These are phyloP conservation scores for Pythium guiyangense DNA, from an alignment of 352 stramenopile genomes.

Conservation along the genomic window DNA sequence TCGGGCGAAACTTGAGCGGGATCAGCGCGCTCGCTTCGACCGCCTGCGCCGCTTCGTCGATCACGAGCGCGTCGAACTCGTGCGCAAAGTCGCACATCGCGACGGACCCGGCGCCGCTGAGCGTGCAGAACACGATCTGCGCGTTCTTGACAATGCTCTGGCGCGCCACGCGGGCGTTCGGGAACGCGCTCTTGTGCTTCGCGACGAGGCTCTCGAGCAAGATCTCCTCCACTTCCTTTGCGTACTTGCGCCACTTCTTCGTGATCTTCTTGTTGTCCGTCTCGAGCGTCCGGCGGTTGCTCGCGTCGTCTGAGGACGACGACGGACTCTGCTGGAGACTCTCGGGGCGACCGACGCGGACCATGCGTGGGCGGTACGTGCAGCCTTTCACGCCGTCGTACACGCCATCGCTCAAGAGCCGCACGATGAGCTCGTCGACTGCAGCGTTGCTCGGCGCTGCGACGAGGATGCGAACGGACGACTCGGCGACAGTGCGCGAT, in stretches of 20 bases:
- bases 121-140: slow-evolving; percentile 83
- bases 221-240: slow-evolving; percentile 64
- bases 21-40: slow-evolving; percentile 96
- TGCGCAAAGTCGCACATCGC: slow-evolving; percentile 87
- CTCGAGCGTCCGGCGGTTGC: slow-evolving; percentile 12
- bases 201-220: slow-evolving; percentile 63
- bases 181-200: slow-evolving; percentile 56
- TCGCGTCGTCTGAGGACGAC: slow-evolving; percentile 13
- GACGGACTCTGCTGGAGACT: slow-evolving; percentile 30
- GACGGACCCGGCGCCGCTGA: slow-evolving; percentile 73
- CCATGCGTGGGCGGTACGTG: slow-evolving; percentile 57
- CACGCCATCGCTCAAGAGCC: slow-evolving; percentile 57
- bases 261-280: slow-evolving; percentile 36
- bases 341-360: slow-evolving; percentile 64
- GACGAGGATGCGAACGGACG: slow-evolving; percentile 70
- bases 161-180: slow-evolving; percentile 44
- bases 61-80: slow-evolving; percentile 95
- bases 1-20: slow-evolving; percentile 89
- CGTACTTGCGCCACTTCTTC: slow-evolving; percentile 74
- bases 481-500: slow-evolving; percentile 47
- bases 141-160: slow-evolving; percentile 69
- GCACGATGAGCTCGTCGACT: slow-evolving; percentile 72
- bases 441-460: slow-evolving; percentile 77
- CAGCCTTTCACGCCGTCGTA: slow-evolving; percentile 45
- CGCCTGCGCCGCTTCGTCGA: slow-evolving; percentile 97